These are phyloP conservation scores for Pseudodiploospora longispora DNA, from an alignment of 2,329 filamentous ascomycete species.

Conservation along the genomic window DNA sequence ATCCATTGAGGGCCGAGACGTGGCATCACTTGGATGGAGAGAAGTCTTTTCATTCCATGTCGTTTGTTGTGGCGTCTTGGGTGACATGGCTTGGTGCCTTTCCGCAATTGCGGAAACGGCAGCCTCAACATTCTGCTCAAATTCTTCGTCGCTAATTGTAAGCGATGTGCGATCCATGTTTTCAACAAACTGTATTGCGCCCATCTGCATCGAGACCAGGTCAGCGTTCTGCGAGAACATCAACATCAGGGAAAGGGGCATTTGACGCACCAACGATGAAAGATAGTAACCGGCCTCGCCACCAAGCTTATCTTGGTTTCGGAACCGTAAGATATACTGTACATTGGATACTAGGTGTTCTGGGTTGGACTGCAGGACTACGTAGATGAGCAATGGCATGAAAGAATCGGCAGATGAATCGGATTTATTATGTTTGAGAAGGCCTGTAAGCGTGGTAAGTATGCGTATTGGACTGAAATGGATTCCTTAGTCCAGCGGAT, in stretches of 20 bases:
- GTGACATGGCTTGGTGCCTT: constrained; percentile 58
- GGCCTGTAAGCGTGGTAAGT: constrained; percentile 42
- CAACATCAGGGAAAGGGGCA: not conserved
- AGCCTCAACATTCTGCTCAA: constrained; percentile 91
- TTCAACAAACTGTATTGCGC: constrained; percentile 93
- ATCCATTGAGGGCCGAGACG: constrained; percentile 36
- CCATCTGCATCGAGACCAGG: constrained; percentile 49
- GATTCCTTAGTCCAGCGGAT: constrained; percentile 6
- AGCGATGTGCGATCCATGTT: constrained; percentile 89
- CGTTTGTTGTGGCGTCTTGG: constrained; percentile 29
- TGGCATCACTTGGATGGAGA: constrained; percentile 18
- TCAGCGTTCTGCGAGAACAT: constrained; percentile 1
- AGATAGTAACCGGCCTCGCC: constrained; percentile 99
- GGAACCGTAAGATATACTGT: constrained; percentile 93
- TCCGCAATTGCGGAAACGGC: constrained; percentile 94
- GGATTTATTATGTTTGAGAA: constrained; percentile 83
- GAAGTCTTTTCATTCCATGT: constrained; percentile 38
- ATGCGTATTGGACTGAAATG: constrained; percentile 10
- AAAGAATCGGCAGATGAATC: constrained; percentile 97
- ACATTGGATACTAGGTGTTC: constrained; percentile 96
- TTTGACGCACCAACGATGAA: constrained; percentile 65
- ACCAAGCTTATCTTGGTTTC: constrained; percentile 92
- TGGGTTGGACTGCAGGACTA: constrained; percentile 87
- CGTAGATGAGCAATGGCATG: constrained; percentile 89
- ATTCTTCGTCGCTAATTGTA: constrained; percentile 90